A percentile compares a stretch with the other conserved stretches of the same genome.
phyloP scores from a whole-genome alignment of 352 stramenopile genomes.

The Globisporangium rhizosaccharum region DNA sequence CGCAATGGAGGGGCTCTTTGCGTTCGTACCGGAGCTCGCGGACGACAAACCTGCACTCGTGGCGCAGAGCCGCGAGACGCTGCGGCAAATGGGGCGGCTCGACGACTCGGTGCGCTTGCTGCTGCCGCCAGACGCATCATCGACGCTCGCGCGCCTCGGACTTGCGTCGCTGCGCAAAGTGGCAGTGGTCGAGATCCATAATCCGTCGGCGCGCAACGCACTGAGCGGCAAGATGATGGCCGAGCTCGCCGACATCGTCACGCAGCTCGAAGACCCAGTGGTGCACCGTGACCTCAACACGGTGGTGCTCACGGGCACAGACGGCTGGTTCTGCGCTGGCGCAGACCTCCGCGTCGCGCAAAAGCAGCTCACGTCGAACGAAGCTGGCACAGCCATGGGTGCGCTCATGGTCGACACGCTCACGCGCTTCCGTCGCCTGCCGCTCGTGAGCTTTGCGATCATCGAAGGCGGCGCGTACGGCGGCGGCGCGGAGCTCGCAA shows the following conservation, averaged over 20 bases:
- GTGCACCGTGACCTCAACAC: slow-evolving; percentile 55
- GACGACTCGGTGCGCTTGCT: slow-evolving; percentile 34
- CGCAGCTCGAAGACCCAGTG: slow-evolving; percentile 43
- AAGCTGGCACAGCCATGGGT: slow-evolving; percentile 62
- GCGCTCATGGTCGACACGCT: slow-evolving; percentile 72
- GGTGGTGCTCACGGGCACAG: slow-evolving; percentile 47
- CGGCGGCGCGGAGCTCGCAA: slow-evolving; percentile 79
- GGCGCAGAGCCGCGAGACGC: slow-evolving; percentile 34
- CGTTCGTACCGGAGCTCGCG: slow-evolving; percentile 41
- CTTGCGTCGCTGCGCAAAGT: slow-evolving; percentile 32
- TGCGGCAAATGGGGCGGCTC: slow-evolving; percentile 28
- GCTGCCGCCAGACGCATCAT: slow-evolving; percentile 20
- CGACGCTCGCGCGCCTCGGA: slow-evolving; percentile 11
- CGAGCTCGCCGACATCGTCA: slow-evolving; percentile 66
- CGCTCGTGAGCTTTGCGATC: slow-evolving; percentile 71
- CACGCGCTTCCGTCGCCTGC: slow-evolving; percentile 63
- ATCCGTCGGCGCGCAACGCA: slow-evolving; percentile 59
- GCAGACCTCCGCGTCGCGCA: slow-evolving; percentile 78
- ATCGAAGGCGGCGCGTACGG: slow-evolving; percentile 80
- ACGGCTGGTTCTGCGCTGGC: slow-evolving; percentile 80
- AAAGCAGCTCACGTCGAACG: slow-evolving; percentile 62
- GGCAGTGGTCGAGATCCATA: slow-evolving; percentile 67
- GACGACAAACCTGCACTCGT: slow-evolving; percentile 35
- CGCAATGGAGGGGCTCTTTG: slow-evolving; percentile 27
- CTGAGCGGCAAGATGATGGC: slow-evolving; percentile 89